phyloP scores from a whole-genome alignment of 163 green algal species.

The Botryococcus braunii region DNA sequence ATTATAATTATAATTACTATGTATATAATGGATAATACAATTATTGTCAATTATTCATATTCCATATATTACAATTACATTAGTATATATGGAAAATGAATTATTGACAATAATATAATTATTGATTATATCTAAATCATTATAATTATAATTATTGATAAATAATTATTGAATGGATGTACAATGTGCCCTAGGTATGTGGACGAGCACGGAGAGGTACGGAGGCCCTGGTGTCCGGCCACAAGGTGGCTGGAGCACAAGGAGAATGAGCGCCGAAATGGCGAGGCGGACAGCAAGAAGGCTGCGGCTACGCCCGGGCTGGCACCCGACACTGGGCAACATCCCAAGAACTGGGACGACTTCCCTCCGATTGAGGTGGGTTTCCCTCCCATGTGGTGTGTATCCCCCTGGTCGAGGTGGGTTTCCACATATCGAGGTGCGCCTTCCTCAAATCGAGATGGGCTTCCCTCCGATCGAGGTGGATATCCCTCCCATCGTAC shows the following conservation, averaged over 20 bases:
- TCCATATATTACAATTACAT: not conserved
- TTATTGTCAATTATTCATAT: not conserved
- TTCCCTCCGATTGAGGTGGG: conserved; percentile 18
- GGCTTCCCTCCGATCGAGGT: no score
- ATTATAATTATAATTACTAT: no score
- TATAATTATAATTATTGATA: not conserved
- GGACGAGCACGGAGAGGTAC: conserved; percentile 60
- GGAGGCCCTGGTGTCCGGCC: conserved; percentile 63
- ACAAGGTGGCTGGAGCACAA: conserved; percentile 73
- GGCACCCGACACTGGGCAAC: not conserved
- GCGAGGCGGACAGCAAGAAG: conserved; percentile 18
- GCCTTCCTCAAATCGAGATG: no score
- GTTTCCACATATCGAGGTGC: no score
- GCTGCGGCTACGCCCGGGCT: conserved; percentile 5
- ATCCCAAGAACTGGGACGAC: not conserved
- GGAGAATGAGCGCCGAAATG: conserved; percentile 38
- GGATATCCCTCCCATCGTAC: no score
- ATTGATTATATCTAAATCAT: not conserved
- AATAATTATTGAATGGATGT: not conserved
- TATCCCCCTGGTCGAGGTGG: no score
- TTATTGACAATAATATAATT: not conserved
- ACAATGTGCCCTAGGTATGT: conserved; percentile 13
- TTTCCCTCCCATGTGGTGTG: no score
- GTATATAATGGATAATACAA: no score
- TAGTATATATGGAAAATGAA: not conserved